phyloP scores from a whole-genome alignment of 2,329 filamentous ascomycete species.

The Colletotrichum acutatum region DNA sequence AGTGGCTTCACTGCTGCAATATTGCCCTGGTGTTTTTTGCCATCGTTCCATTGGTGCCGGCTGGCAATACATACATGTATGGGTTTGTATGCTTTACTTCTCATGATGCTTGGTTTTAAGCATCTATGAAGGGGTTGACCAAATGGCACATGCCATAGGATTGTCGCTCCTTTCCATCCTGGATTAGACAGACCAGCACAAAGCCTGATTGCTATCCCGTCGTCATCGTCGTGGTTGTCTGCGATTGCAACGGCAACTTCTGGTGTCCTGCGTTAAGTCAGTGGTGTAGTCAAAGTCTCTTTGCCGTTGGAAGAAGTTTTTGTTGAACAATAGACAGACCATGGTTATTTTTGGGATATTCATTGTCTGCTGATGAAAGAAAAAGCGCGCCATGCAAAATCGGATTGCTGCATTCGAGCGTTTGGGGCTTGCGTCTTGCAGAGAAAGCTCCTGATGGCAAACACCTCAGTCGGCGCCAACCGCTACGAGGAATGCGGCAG shows the following conservation, averaged over 20 bases:
- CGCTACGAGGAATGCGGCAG: background rate
- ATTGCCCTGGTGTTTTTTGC: background rate
- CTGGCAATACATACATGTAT: background rate
- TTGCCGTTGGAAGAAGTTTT: too few relatives aligned
- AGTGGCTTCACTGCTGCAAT: background rate
- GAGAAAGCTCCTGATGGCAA: background rate
- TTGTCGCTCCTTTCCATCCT: slow-evolving; percentile 7
- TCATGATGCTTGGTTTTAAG: background rate
- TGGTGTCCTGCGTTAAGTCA: background rate
- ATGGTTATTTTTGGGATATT: slow-evolving; percentile 15
- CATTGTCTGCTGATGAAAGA: slow-evolving; percentile 14
- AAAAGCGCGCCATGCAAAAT: background rate
- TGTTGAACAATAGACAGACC: background rate
- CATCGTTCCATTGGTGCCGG: background rate
- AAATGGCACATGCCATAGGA: background rate
- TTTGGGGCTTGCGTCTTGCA: slow-evolving; percentile 1
- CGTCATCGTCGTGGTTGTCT: slow-evolving; percentile 11
- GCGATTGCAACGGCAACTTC: background rate
- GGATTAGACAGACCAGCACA: background rate
- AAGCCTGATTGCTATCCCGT: background rate
- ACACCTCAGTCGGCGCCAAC: slow-evolving; percentile 1
- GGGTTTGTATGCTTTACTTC: background rate
- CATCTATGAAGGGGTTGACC: background rate
- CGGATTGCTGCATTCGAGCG: background rate
- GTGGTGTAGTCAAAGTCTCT: background rate